These are phyloP conservation scores for Flaveria ramosissima DNA, from an alignment of 129 eudicot genomes.

Conservation along the genomic window DNA sequence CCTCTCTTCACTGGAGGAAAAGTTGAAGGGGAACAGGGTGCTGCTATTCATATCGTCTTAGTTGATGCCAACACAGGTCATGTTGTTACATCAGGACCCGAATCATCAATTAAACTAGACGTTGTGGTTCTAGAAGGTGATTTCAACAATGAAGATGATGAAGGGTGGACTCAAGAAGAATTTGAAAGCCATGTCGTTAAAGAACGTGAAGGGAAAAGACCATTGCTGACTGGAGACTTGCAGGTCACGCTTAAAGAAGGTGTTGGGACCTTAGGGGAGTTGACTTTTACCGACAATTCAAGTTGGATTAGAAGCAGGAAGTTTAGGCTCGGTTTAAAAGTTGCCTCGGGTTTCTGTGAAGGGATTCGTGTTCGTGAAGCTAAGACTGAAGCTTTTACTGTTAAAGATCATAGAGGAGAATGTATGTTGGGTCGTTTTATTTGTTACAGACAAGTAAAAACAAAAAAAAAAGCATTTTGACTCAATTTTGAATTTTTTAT, in stretches of 20 bases:
- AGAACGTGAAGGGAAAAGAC: constrained; percentile 94
- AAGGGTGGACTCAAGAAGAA: constrained; percentile 80
- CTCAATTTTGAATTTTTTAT: neutral
- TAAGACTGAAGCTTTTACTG: constrained; percentile 86
- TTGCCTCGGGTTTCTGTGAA: constrained; percentile 74
- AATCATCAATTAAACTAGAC: constrained; percentile 75
- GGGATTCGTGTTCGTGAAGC: constrained; percentile 85
- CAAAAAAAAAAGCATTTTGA: neutral
- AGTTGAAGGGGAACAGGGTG: constrained; percentile 98
- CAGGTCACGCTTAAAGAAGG: constrained; percentile 84
- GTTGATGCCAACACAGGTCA: constrained; percentile 67
- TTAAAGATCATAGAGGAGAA: constrained; percentile 96
- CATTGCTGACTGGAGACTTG: constrained; percentile 74
- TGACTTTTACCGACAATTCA: constrained; percentile 85
- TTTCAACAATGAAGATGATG: constrained; percentile 84
- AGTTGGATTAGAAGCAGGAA: constrained; percentile 96
- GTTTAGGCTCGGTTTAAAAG: constrained; percentile 83
- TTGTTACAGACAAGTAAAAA: neutral
- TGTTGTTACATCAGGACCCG: constrained; percentile 74
- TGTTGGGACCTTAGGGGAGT: constrained; percentile 87
- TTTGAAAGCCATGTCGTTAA: constrained; percentile 85
- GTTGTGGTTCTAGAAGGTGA: constrained; percentile 90
- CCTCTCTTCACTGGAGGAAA: constrained; percentile 93
- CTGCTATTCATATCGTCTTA: constrained; percentile 73
- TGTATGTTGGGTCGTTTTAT: constrained; percentile 43